Percentiles rank a stretch among this genome's conserved stretches.
phyloP scores from a whole-genome alignment of 768 basidiomycete species.

The Strobilomyces dryophilus region DNA sequence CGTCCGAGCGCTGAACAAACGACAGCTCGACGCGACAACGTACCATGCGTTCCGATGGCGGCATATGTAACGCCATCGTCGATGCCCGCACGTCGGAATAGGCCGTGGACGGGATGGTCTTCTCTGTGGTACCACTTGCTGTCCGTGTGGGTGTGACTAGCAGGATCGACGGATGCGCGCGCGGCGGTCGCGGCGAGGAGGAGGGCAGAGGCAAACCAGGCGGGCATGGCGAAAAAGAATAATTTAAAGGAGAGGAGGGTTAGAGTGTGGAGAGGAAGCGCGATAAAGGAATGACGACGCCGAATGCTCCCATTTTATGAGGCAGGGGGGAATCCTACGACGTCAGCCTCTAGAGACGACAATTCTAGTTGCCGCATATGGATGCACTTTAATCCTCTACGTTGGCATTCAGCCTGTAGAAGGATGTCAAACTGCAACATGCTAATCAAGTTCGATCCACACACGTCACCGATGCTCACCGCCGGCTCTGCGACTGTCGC shows the following conservation, averaged over 20 bases:
- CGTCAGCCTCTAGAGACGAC: slow-evolving; percentile 26
- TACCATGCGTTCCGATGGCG: slow-evolving; percentile 58
- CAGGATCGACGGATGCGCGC: slow-evolving; percentile 17
- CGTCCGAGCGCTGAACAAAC: not conserved
- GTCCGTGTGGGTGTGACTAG: slow-evolving; percentile 17
- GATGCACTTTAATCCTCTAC: slow-evolving; percentile 6
- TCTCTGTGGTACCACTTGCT: slow-evolving; percentile 57
- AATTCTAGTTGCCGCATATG: slow-evolving; percentile 16
- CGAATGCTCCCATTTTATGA: slow-evolving; percentile 25
- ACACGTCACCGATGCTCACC: slow-evolving; percentile 2
- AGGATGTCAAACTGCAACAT: slow-evolving; percentile 1
- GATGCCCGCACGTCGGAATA: slow-evolving; percentile 54
- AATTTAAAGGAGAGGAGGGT: slow-evolving; percentile 38
- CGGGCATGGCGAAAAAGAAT: slow-evolving; percentile 23
- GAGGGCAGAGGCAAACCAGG: slow-evolving; percentile 20
- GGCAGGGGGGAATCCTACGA: slow-evolving; percentile 11
- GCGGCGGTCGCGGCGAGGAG: slow-evolving; percentile 24
- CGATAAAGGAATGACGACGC: slow-evolving; percentile 2
- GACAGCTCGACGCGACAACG: slow-evolving; percentile 8
- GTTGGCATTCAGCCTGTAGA: slow-evolving; percentile 9
- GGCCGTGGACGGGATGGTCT: slow-evolving; percentile 53
- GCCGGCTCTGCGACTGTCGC: not conserved
- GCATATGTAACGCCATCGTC: slow-evolving; percentile 49
- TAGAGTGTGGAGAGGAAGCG: slow-evolving; percentile 16
- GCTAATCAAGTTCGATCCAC: slow-evolving; percentile 20